Evolutionary conservation across 2,329 filamentous ascomycete genomes (phyloP).

Genomic region (Cadophora sp.): DNA sequence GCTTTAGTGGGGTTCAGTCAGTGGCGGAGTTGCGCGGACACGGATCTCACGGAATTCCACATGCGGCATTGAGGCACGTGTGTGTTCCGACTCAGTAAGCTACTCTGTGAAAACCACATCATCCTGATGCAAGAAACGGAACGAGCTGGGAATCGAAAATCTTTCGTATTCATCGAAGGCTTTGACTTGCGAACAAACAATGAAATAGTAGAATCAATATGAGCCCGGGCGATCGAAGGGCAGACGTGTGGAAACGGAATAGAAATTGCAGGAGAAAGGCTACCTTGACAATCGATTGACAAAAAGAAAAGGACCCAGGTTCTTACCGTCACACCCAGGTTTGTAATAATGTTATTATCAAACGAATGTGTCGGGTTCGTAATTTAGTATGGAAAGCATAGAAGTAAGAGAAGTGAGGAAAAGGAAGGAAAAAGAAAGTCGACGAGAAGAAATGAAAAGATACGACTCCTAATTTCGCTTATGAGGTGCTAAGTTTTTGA

Average conservation of each 20-base stretch:
- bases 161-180: no score
- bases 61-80: background rate
- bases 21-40: conserved; percentile 15
- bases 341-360: no score
- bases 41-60: background rate
- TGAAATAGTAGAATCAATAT: background rate
- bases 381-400: no score
- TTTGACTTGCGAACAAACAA: background rate
- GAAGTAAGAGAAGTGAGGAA: background rate
- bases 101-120: background rate
- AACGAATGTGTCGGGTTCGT: no score
- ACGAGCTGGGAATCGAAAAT: no score
- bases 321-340: no score
- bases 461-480: no score
- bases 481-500: no score
- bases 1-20: conserved; percentile 18
- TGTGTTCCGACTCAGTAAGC: background rate
- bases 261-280: no score
- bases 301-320: no score
- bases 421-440: background rate
- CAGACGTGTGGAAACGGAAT: background rate
- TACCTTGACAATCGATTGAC: no score
- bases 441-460: no score
- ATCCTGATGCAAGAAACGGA: background rate
- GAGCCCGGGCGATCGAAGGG: background rate